These are phyloP conservation scores for Verticillium albo-atrum DNA, from an alignment of 2,329 filamentous ascomycete genomes.

Conservation along the genomic window DNA sequence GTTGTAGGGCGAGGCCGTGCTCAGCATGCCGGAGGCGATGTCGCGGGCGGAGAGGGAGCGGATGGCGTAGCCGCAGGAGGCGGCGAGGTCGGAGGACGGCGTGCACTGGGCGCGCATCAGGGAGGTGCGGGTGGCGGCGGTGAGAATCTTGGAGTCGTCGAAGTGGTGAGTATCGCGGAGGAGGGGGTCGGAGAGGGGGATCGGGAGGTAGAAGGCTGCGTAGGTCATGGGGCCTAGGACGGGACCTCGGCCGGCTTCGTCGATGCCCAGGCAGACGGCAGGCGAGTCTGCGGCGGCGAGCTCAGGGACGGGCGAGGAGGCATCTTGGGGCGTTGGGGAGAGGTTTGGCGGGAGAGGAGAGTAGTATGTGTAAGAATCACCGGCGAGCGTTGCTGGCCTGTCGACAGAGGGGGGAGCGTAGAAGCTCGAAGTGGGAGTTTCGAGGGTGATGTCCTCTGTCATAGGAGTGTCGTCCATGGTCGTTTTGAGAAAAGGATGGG, in stretches of 20 bases:
- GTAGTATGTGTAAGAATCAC: conserved; percentile 68
- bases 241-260: conserved; percentile 90
- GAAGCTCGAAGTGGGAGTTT: conserved; percentile 24
- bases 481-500: not conserved
- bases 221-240: conserved; percentile 83
- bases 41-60: conserved; percentile 77
- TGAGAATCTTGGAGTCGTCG: conserved; percentile 92
- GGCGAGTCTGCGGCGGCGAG: conserved; percentile 17
- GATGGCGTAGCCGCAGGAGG: conserved; percentile 75
- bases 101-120: conserved; percentile 71
- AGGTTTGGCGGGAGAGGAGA: conserved; percentile 63
- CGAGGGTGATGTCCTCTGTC: conserved; percentile 26
- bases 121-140: conserved; percentile 67
- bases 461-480: conserved; percentile 36
- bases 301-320: not conserved
- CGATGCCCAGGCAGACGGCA: conserved; percentile 74
- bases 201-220: conserved; percentile 69
- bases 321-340: conserved; percentile 31
- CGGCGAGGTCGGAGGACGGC: conserved; percentile 40
- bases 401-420: conserved; percentile 71
- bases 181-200: conserved; percentile 64
- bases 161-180: conserved; percentile 79
- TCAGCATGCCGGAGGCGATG: conserved; percentile 75
- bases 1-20: conserved; percentile 66
- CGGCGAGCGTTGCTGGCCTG: conserved; percentile 49